These are phyloP conservation scores for Globisporangium viniferum DNA, from an alignment of 352 stramenopile species.

Conservation along the genomic window DNA sequence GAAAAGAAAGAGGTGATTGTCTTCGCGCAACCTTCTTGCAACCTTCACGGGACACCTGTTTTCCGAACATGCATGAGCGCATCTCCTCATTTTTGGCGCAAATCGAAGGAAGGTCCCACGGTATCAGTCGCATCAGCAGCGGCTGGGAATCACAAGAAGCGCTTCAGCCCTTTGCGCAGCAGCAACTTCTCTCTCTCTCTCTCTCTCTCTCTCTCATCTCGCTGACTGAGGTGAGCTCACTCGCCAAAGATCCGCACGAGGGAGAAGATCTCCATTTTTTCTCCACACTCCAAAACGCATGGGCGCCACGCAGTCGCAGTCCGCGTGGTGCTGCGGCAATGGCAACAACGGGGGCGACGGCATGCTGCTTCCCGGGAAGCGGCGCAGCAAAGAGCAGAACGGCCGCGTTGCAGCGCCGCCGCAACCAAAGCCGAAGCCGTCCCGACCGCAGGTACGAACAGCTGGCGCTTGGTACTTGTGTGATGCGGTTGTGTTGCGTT, in stretches of 20 bases:
- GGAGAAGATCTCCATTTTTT: background rate
- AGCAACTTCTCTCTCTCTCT: too few species aligned
- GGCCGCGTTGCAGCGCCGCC: constrained; percentile 25
- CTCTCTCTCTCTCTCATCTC: background rate
- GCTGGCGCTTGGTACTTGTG: background rate
- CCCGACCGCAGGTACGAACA: constrained; percentile 21
- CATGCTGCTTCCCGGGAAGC: constrained; percentile 38
- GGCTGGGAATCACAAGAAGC: background rate
- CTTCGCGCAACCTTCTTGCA: background rate
- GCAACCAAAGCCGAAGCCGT: constrained; percentile 23
- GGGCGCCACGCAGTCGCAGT: constrained; percentile 36
- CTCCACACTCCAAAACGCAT: constrained; percentile 17
- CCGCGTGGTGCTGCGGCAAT: constrained; percentile 50
- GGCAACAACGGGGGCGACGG: constrained; percentile 30
- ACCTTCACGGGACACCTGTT: background rate
- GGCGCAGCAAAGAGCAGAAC: constrained; percentile 36
- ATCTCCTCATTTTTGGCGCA: background rate
- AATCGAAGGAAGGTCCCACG: background rate
- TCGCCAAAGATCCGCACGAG: constrained; percentile 4
- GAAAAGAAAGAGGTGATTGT: too few species aligned
- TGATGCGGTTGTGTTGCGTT: background rate
- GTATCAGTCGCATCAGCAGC: background rate
- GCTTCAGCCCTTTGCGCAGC: background rate
- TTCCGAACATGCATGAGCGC: background rate
- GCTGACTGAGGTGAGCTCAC: background rate